Conservation (phyloP, 495 filamentous ascomycete genomes). For the Chaetomidium leptoderma region DNA sequence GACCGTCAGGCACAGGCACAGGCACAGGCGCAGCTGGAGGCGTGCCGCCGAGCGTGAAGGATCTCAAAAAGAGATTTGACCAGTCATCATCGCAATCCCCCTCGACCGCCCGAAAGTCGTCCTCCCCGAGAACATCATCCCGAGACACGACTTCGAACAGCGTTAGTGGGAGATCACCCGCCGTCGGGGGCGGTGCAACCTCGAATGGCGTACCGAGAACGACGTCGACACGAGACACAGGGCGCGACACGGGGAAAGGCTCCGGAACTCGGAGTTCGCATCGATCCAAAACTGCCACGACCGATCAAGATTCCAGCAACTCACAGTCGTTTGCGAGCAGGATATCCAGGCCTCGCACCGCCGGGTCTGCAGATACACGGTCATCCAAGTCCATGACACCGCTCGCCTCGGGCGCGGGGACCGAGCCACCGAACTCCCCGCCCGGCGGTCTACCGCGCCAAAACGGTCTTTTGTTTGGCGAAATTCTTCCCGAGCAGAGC, state of each 20-base stretch:
- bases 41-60: slow-evolving; percentile 49
- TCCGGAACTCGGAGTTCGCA: slow-evolving; percentile 36
- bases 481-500: slow-evolving; percentile 44
- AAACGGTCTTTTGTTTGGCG: slow-evolving; percentile 48
- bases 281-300: slow-evolving; percentile 36
- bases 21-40: slow-evolving; percentile 23
- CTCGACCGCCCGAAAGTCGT: slow-evolving; percentile 30
- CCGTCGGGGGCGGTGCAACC: slow-evolving; percentile 27
- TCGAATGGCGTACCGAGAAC: slow-evolving; percentile 36
- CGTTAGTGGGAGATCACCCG: slow-evolving; percentile 30
- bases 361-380: slow-evolving; percentile 35
- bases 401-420: slow-evolving; percentile 32
- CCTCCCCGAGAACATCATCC: slow-evolving; percentile 27
- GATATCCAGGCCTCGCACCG: slow-evolving; percentile 44
- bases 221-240: slow-evolving; percentile 33
- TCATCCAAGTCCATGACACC: slow-evolving; percentile 46
- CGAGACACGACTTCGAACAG: slow-evolving; percentile 32
- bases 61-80: slow-evolving; percentile 54
- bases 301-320: slow-evolving; percentile 44
- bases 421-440: slow-evolving; percentile 27
- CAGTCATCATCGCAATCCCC: slow-evolving; percentile 26
- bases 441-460: slow-evolving; percentile 25
- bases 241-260: slow-evolving; percentile 25
- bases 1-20: slow-evolving; percentile 28
- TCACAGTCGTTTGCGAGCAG: slow-evolving; percentile 52